Evolutionary conservation across 208 protist species (phyloP), one percentile per base, ranked within the genome.

Genomic region (Acanthamoeba polyphaga): DNA sequence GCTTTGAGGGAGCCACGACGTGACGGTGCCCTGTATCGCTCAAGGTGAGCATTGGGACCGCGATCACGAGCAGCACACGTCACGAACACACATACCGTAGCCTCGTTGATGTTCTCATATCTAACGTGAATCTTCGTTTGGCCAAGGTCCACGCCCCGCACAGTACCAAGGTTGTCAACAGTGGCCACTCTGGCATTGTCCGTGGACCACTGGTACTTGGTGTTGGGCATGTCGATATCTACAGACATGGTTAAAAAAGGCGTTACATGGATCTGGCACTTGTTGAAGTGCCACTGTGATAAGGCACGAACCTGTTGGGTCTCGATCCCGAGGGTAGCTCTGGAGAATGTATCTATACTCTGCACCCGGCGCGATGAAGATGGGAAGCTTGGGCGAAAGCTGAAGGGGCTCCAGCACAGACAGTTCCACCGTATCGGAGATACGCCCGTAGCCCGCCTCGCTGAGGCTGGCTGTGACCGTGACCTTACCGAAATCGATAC

Each of bases 51-150:
- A 43, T n/a, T 46, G 12, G 32, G 24, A 2, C 43, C 12, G 22
- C 43, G 12, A 1, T 13, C 43, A n/a, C 43, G 43, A 13, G 13
- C 34, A 82, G 74, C 22, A 27, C 38, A 24, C 32, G 13, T 80
- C 19, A 76, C 68, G 9, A 15, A 10, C 38, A 17, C 76, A 84
- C 32, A 32, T 84, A 84, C 76, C 76, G 91, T 94, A 19, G 92
- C 92, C 27, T 95, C 92, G 78, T 95, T 95, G 6, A 95, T 89
- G 60, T 95, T 72, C 55, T 68, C 92, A 72, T 95, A 84, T 22
- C 76, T 22, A 24, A 95, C 92, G 38, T 51, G 27, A 15, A 95
- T 43, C 51, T 58, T 66, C 4, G 92, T 88, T 49, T 68, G 49
- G 6, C 92, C 92, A 12, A 88, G 22, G 55, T 58, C 46, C 38